These are phyloP conservation scores for Drechslerella dactyloides DNA, from an alignment of 2,329 filamentous ascomycete species.

Conservation along the genomic window DNA sequence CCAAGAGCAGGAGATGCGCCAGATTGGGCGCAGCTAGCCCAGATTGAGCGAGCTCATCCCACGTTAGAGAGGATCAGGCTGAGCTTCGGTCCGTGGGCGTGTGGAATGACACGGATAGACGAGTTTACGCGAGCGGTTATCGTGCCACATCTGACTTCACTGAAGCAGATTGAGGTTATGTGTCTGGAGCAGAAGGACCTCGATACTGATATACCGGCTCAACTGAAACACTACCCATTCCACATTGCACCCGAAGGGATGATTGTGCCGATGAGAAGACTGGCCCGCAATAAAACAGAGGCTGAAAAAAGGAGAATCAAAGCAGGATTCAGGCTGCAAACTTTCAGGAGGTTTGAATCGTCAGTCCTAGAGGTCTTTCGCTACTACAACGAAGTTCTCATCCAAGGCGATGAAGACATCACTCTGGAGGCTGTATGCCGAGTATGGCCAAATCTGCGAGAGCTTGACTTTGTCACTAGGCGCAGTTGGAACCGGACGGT, in stretches of 20 bases:
- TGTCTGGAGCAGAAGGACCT: neutral
- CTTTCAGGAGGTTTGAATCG: neutral
- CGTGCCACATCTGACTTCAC: neutral
- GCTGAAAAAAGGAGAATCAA: neutral
- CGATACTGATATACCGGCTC: neutral
- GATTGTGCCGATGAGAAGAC: too few species aligned
- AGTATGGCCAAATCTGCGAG: conserved; percentile 15
- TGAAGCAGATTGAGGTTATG: conserved; percentile 16
- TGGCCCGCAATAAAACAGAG: neutral
- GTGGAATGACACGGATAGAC: conserved; percentile 13
- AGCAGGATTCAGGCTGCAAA: neutral
- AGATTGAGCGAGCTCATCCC: neutral
- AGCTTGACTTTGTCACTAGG: conserved; percentile 25
- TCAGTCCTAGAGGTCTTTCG: conserved; percentile 13
- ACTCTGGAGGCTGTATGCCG: conserved; percentile 7
- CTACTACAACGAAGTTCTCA: conserved; percentile 15
- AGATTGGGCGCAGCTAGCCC: neutral
- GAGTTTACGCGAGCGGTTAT: neutral
- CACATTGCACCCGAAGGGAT: conserved; percentile 13
- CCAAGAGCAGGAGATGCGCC: neutral
- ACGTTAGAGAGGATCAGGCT: conserved; percentile 4
- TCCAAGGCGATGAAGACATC: conserved; percentile 16
- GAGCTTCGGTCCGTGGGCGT: conserved; percentile 16
- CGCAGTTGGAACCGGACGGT: conserved; percentile 16
- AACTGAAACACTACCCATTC: conserved; percentile 19